phyloP scores from a whole-genome alignment of 306 rosid genomes.

The Prinsepia uniflora region DNA sequence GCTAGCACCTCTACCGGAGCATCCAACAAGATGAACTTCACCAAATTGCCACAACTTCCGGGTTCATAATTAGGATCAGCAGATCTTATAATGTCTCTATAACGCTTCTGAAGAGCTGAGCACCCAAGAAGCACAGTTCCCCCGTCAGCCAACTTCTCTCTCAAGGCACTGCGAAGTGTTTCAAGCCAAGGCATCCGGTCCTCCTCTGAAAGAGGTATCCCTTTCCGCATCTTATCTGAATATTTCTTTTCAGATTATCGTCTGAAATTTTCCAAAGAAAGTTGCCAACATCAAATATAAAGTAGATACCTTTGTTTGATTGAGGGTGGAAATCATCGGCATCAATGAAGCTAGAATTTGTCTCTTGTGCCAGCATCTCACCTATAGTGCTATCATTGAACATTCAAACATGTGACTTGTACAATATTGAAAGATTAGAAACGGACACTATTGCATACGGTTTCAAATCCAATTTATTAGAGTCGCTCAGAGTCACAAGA shows the following conservation, averaged over 20 bases:
- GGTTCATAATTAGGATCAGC: conserved; percentile 49
- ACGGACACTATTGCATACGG: background rate
- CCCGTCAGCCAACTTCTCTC: conserved; percentile 28
- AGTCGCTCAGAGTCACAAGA: no score
- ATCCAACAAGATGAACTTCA: conserved; percentile 69
- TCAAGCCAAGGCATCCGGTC: conserved; percentile 90
- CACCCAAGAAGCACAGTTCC: conserved; percentile 56
- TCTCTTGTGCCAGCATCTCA: conserved; percentile 51
- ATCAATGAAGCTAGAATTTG: conserved; percentile 53
- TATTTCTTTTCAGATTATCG: background rate
- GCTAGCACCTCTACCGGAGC: conserved; percentile 56
- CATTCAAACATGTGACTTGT: background rate
- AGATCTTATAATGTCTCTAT: conserved; percentile 72
- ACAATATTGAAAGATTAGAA: background rate
- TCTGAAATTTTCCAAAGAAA: background rate
- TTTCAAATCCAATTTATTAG: no score
- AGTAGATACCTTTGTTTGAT: conserved; percentile 62
- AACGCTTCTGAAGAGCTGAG: conserved; percentile 68
- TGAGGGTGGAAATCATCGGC: conserved; percentile 84
- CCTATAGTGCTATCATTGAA: conserved; percentile 74
- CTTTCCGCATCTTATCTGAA: conserved; percentile 69
- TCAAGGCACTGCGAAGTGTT: conserved; percentile 35
- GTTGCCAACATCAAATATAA: background rate
- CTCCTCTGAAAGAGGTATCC: conserved; percentile 71
- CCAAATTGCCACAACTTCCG: conserved; percentile 38